A percentile compares a stretch with the other conserved stretches of the same genome.
Evolutionary conservation across 768 basidiomycete species (phyloP).

Genomic region (Kwoniella sp.): DNA sequence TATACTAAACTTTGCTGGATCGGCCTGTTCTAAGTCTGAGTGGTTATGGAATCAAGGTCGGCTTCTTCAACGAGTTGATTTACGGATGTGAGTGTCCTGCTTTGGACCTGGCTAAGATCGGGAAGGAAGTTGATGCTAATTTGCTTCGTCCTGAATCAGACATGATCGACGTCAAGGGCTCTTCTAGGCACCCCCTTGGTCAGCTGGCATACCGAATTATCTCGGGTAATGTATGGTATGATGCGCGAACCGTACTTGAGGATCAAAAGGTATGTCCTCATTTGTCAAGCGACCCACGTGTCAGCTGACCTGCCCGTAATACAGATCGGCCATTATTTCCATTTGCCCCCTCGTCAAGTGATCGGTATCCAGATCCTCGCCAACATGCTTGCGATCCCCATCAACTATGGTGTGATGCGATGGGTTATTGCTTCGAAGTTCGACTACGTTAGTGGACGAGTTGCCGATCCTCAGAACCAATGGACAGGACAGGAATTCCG

Average conservation of each 20-base stretch:
- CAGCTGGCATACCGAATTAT: conserved; percentile 24
- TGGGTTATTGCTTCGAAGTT: conserved; percentile 17
- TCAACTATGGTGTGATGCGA: conserved; percentile 24
- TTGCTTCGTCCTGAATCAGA: too few species aligned
- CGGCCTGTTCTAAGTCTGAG: neutral
- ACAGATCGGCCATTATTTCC: conserved; percentile 25
- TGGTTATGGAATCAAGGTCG: conserved; percentile 22
- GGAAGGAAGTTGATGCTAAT: too few species aligned
- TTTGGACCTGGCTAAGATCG: neutral
- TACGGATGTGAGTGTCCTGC: conserved; percentile 13
- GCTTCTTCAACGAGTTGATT: conserved; percentile 23
- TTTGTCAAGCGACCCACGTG: neutral
- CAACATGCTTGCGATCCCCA: conserved; percentile 14
- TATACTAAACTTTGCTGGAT: neutral
- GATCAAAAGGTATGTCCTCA: conserved; percentile 14
- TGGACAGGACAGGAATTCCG: conserved; percentile 23
- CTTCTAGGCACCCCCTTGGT: conserved; percentile 18
- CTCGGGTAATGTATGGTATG: conserved; percentile 23
- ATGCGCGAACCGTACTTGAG: conserved; percentile 20
- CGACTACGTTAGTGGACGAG: conserved; percentile 20
- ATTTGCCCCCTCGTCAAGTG: conserved; percentile 11
- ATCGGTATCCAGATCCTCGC: conserved; percentile 21
- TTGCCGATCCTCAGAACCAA: conserved; percentile 11
- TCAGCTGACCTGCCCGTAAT: neutral
- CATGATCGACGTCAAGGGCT: conserved; percentile 23